Percentiles rank a stretch among this genome's conserved stretches.
These are phyloP conservation scores for Asterophora lycoperdoides DNA, from an alignment of 768 basidiomycete genomes.

Conservation along the genomic window DNA sequence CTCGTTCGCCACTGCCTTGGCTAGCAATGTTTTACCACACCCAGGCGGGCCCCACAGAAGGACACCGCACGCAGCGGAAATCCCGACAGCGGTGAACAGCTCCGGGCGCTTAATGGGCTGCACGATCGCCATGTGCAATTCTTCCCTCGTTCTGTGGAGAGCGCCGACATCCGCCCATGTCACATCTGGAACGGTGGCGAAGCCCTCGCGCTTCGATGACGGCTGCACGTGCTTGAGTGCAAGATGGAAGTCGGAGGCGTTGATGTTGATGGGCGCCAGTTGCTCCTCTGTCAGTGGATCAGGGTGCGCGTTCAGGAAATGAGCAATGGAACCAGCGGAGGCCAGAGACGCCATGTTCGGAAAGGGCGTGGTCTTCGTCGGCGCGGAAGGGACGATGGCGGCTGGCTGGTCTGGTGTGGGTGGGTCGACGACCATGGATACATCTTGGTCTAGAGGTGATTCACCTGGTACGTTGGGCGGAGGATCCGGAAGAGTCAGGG, in stretches of 20 bases:
- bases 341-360: conserved; percentile 34
- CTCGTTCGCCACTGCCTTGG: conserved; percentile 97
- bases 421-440: conserved; percentile 42
- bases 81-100: conserved; percentile 83
- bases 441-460: conserved; percentile 26
- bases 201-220: conserved; percentile 95
- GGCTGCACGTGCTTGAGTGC: conserved; percentile 92
- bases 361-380: conserved; percentile 8
- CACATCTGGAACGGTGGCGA: conserved; percentile 94
- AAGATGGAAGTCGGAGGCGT: conserved; percentile 67
- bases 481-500: conserved; percentile 49
- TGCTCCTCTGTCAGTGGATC: conserved; percentile 71
- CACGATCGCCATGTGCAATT: conserved; percentile 96
- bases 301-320: conserved; percentile 88
- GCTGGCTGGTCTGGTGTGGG: conserved; percentile 10
- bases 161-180: conserved; percentile 96
- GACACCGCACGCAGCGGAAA: conserved; percentile 89
- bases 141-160: conserved; percentile 78
- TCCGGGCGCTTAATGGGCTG: conserved; percentile 90
- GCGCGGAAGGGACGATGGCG: neutral
- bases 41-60: conserved; percentile 99
- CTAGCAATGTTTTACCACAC: conserved; percentile 96
- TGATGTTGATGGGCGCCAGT: conserved; percentile 79
- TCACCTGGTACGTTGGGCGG: conserved; percentile 14
- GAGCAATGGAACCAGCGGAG: conserved; percentile 64